Percentiles rank a stretch among this genome's conserved stretches.
Evolutionary conservation across 1,284 basidiomycete species (phyloP).

Genomic region (Mycena citricolor): DNA sequence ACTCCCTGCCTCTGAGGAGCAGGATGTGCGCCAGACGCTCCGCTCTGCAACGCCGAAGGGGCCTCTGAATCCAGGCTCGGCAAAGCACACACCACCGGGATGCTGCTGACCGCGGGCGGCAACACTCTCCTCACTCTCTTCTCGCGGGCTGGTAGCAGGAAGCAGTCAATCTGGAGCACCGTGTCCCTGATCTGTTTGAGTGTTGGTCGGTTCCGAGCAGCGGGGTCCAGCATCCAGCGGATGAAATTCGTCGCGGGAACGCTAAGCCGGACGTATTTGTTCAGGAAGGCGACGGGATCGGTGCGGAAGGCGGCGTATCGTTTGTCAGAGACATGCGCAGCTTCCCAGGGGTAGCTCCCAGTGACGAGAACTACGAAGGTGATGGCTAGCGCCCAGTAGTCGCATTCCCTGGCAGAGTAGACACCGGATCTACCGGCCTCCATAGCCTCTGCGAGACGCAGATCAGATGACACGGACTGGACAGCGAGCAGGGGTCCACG

Average conservation of each 20-base stretch:
- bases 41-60: no score
- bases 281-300: constrained; percentile 1
- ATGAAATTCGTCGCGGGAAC: constrained; percentile 3
- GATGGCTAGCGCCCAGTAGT: constrained; percentile 12
- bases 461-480: neutral
- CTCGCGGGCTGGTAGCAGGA: no score
- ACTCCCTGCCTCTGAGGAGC: no score
- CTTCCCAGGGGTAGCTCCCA: constrained; percentile 4
- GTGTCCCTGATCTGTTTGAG: constrained; percentile 1
- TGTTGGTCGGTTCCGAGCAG: neutral
- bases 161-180: constrained; percentile 3
- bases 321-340: neutral
- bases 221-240: constrained; percentile 2
- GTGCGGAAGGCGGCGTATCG: constrained; percentile 11
- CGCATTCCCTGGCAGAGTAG: constrained; percentile 2
- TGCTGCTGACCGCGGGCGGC: no score
- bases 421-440: neutral
- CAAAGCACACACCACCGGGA: no score
- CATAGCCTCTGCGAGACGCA: constrained; percentile 3
- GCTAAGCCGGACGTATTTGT: neutral
- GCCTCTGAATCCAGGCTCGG: no score
- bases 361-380: constrained; percentile 6
- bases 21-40: no score
- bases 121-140: no score
- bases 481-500: constrained; percentile 23